These are phyloP conservation scores for Abortiporus biennis DNA, from an alignment of 1,284 basidiomycete species.

Conservation along the genomic window DNA sequence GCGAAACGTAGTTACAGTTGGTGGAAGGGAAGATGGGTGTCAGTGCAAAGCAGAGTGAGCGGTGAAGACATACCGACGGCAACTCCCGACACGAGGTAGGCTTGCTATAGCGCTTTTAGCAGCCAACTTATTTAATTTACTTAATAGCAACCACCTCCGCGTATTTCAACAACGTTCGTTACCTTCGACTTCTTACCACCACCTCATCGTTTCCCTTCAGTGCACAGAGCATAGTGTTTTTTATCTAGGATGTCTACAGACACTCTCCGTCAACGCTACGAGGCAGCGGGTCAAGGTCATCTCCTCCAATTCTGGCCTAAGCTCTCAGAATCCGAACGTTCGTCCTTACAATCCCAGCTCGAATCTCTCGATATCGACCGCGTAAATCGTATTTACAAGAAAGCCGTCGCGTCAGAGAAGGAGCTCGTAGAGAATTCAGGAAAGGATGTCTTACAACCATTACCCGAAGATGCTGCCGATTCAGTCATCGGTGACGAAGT, in stretches of 20 bases:
- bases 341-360: constrained; percentile 69
- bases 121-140: background rate
- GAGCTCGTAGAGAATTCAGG: constrained; percentile 36
- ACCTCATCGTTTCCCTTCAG: background rate
- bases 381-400: constrained; percentile 85
- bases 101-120: background rate
- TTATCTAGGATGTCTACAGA: constrained; percentile 24
- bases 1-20: too few relatives aligned
- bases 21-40: too few relatives aligned
- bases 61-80: too few relatives aligned
- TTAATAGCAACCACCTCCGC: background rate
- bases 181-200: background rate
- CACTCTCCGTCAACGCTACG: constrained; percentile 53
- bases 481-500: constrained; percentile 49
- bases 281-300: constrained; percentile 82
- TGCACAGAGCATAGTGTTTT: too few relatives aligned
- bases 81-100: background rate
- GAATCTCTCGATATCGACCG: constrained; percentile 81
- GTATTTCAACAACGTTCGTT: background rate
- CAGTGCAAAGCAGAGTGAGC: too few relatives aligned
- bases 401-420: constrained; percentile 70
- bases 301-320: constrained; percentile 84
- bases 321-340: constrained; percentile 64
- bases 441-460: constrained; percentile 62
- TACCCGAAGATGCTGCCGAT: constrained; percentile 72